A percentile compares a stretch with the other conserved stretches of the same genome.
These are phyloP conservation scores for Penicillium sp. DNA, from an alignment of 2,329 filamentous ascomycete genomes.

Conservation along the genomic window DNA sequence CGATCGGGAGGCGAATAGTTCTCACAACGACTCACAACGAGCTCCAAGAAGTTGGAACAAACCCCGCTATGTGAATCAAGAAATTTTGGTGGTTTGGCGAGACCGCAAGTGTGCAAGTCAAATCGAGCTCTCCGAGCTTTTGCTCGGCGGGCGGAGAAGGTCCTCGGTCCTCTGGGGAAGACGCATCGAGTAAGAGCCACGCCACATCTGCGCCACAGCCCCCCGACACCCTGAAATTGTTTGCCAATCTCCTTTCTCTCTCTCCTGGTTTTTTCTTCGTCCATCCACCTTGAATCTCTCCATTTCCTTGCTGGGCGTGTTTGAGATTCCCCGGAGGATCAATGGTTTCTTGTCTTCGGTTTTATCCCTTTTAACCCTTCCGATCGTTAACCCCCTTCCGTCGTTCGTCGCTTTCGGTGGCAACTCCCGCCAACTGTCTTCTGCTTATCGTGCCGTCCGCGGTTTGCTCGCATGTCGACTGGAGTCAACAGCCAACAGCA, in stretches of 20 bases:
- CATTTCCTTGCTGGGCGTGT: constrained; percentile 24
- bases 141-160: background rate
- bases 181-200: constrained; percentile 19
- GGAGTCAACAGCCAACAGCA: constrained; percentile 53
- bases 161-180: constrained; percentile 4
- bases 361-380: constrained; percentile 14
- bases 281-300: constrained; percentile 8
- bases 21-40: background rate
- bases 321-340: constrained; percentile 29
- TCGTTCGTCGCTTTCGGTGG: constrained; percentile 15
- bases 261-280: constrained; percentile 14
- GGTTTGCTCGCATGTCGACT: constrained; percentile 56
- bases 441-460: constrained; percentile 15
- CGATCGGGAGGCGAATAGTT: background rate
- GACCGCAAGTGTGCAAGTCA: background rate
- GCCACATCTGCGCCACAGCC: constrained; percentile 29
- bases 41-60: background rate
- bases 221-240: constrained; percentile 16
- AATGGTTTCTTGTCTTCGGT: constrained; percentile 27
- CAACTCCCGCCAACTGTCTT: constrained; percentile 23
- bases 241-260: constrained; percentile 23
- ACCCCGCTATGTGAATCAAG: background rate
- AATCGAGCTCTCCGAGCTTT: background rate
- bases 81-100: background rate
- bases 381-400: constrained; percentile 26